Percentiles rank a stretch among this genome's conserved stretches.
These are phyloP conservation scores for Striga hermonthica DNA, from an alignment of 305 asterid species.

Conservation along the genomic window DNA sequence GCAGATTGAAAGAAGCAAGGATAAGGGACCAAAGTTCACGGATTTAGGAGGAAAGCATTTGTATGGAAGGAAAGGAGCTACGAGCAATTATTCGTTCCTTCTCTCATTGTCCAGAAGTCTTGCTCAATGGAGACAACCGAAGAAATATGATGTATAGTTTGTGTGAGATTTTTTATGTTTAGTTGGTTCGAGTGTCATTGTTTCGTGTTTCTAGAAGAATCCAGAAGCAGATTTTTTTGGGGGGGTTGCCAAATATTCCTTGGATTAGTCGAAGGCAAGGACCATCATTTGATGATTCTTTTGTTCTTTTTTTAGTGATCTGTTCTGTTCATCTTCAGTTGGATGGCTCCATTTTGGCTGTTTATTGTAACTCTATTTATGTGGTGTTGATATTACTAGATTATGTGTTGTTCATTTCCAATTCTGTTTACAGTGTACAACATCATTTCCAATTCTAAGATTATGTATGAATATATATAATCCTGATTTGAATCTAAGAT, in stretches of 20 bases:
- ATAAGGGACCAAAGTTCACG: slow-evolving; percentile 65
- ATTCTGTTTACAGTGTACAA: no score
- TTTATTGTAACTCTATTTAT: slow-evolving; percentile 41
- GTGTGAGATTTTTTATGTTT: slow-evolving; percentile 9
- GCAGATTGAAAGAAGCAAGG: slow-evolving; percentile 81
- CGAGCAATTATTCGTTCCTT: slow-evolving; percentile 50
- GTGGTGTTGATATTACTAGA: slow-evolving; percentile 33
- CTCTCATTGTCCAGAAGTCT: slow-evolving; percentile 51
- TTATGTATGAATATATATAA: no score
- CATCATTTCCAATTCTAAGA: no score
- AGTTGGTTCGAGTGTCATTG: slow-evolving; percentile 37
- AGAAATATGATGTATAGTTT: slow-evolving; percentile 64
- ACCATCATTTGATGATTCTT: slow-evolving; percentile 25
- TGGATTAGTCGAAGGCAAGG: slow-evolving; percentile 28
- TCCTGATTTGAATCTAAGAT: no score
- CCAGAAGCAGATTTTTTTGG: slow-evolving; percentile 31
- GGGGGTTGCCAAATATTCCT: slow-evolving; percentile 16
- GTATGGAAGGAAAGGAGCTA: slow-evolving; percentile 57
- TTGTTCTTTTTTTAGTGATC: slow-evolving; percentile 9
- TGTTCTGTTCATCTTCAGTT: slow-evolving; percentile 37
- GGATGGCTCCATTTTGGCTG: slow-evolving; percentile 30
- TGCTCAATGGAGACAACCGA: slow-evolving; percentile 67
- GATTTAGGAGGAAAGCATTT: slow-evolving; percentile 77
- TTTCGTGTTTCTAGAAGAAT: slow-evolving; percentile 37
- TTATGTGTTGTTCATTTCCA: slow-evolving; percentile 24